phyloP scores from a whole-genome alignment of 805 yeast genomes.

The Huiozyma naganishii region DNA sequence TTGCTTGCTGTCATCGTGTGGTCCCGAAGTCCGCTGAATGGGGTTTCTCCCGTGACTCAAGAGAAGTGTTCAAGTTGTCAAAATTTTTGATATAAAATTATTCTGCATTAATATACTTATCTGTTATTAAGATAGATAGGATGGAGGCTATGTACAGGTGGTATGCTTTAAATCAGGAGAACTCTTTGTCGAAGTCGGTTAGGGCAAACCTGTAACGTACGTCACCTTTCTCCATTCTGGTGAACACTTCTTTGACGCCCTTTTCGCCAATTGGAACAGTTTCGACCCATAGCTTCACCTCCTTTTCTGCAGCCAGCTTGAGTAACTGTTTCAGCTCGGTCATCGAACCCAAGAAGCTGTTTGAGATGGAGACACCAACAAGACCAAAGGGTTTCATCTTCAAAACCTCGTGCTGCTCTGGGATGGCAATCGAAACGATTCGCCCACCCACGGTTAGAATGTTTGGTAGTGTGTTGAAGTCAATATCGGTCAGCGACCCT shows the following conservation, averaged over 20 bases:
- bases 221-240: slow-evolving; percentile 39
- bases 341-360: slow-evolving; percentile 35
- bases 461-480: slow-evolving; percentile 26
- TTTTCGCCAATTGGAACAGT: slow-evolving; percentile 37
- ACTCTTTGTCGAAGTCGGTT: slow-evolving; percentile 35
- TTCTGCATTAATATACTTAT: not conserved
- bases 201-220: slow-evolving; percentile 45
- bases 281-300: slow-evolving; percentile 43
- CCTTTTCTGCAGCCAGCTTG: slow-evolving; percentile 36
- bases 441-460: slow-evolving; percentile 27
- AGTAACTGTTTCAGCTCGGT: slow-evolving; percentile 39
- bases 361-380: slow-evolving; percentile 21
- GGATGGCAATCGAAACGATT: slow-evolving; percentile 23
- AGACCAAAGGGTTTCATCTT: slow-evolving; percentile 11
- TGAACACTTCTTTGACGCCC: slow-evolving; percentile 35
- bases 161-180: not conserved
- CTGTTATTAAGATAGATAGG: not conserved
- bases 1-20: not conserved
- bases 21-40: not conserved
- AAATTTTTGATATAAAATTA: not conserved
- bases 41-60: not conserved
- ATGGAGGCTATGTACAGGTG: not conserved
- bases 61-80: not conserved
- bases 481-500: slow-evolving; percentile 31
- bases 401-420: slow-evolving; percentile 10